Conservation (phyloP, 2,329 filamentous ascomycete species). For the Colletotrichum trifolii region DNA sequence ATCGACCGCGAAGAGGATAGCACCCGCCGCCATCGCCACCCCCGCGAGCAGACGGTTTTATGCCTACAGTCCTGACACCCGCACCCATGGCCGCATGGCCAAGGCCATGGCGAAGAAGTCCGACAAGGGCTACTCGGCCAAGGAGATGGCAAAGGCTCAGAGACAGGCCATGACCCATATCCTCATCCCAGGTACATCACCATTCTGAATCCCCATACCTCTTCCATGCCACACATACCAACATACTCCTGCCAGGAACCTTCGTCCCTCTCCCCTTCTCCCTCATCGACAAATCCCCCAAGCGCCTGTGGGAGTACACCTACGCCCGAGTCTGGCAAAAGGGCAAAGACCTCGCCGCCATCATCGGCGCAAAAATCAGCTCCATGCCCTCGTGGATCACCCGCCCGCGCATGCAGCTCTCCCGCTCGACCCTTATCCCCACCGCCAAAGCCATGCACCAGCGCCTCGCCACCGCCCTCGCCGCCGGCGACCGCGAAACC, state of each 20-base stretch:
- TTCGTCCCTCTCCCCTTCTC: slow-evolving; percentile 57
- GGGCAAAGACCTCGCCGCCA: slow-evolving; percentile 45
- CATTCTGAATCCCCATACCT: neutral
- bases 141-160: slow-evolving; percentile 10
- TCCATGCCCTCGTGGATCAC: slow-evolving; percentile 58
- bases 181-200: slow-evolving; percentile 24
- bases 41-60: neutral
- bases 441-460: slow-evolving; percentile 69
- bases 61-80: too few species aligned
- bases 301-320: slow-evolving; percentile 49
- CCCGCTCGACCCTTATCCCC: slow-evolving; percentile 56
- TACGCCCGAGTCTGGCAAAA: slow-evolving; percentile 51
- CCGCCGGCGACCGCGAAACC: slow-evolving; percentile 63
- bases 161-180: slow-evolving; percentile 9
- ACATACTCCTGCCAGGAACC: slow-evolving; percentile 50
- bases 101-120: slow-evolving; percentile 3
- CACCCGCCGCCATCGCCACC: neutral
- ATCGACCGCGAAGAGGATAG: slow-evolving; percentile 24
- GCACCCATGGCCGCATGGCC: neutral
- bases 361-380: slow-evolving; percentile 53
- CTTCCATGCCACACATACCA: neutral
- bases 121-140: slow-evolving; percentile 5
- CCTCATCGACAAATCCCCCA: slow-evolving; percentile 44
- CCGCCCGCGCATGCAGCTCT: slow-evolving; percentile 56
- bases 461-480: slow-evolving; percentile 71